Evolutionary conservation across 352 stramenopile genomes (phyloP), one percentile per base, ranked within the genome.

Genomic region (Globisporangium rhizosaccharum): DNA sequence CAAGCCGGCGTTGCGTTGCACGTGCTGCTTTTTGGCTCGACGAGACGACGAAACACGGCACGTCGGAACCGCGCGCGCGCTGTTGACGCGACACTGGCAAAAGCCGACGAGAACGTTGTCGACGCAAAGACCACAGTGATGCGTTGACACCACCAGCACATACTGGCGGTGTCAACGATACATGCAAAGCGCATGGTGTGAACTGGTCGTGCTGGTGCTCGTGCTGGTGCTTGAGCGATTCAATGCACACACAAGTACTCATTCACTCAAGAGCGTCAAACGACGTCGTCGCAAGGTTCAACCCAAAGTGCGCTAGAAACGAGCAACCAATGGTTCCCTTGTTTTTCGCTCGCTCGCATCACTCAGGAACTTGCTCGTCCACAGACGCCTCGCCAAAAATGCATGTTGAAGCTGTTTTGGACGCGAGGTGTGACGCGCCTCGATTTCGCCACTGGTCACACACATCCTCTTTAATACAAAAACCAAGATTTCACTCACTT

Each of bases 361-460:
- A 1, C 5, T 11, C 1, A 7, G 14, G 1, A 0, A 2, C 39
- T 17, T 14, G 17, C 39, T n/a, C 14, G 14, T 46, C 18, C 14
- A 46, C 41, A 20, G 41, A 46, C 4, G 3, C 4, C 12, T 46
- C 41, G 41, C 41, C 41, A 46, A 37, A 48, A 39, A 55, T 50
- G 56, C 56, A 61, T 54, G 56, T 61, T 61, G 56, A 61, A 61
- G 56, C 53, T 37, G 33, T 37, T 37, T 11, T 36, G 33, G 33
- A 37, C 33, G 2, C 33, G 33, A 37, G 33, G 33, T 37, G 33
- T 37, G 33, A 37, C 33, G 33, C 33, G 30, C 30, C 30, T 36
- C 30, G n/a, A n/a, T n/a, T n/a, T n/a, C n/a, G n/a, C n/a, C n/a
- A n/a, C n/a, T n/a, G n/a, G n/a, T n/a, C n/a, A n/a, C n/a, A 30